Base-by-base conservation (phyloP, 202 grass and related monocot genomes). In the Tripidium arundinaceum region DNA sequence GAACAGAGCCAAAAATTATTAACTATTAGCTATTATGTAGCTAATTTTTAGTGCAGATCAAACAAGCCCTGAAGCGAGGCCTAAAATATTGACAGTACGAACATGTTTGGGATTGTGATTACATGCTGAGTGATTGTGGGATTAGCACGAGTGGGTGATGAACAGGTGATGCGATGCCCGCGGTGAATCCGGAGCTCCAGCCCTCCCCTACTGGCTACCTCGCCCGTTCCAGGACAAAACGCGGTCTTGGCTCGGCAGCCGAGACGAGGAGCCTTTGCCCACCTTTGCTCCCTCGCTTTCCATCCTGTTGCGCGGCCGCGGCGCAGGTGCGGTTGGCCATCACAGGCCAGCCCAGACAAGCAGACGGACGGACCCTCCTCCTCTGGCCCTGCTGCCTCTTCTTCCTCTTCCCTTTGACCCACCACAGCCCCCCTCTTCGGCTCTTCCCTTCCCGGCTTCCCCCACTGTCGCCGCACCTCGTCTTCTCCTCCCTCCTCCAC, bases 261-360 rank as follows among this genome's bases (percentile, higher is more conserved):
- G 7, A 72, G 65, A 40, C 64, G 63, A 63, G 46, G 9, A 13
- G 19, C 55, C 68, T 42, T 28, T 16, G 15, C 15, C 8, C 15
- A 19, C 46, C n/a, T 27, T 46, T 33, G 28, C 10, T 24, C 19
- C 1, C 25, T 33, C 7, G 33, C 57, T 47, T 65, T 73, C 79
- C 74, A 57, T 87, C 79, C 68, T 79, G 75, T 79, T 63, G 28
- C 62, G 76, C 43, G n/a, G 62, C 61, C 43, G 21, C 14, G 74
- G 33, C 4, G 66, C 55, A 43, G 85, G 76, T 72, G 65, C 50
- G 52, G 34, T 41, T 63, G 77, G 38, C 59, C 67, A 70, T 29
- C 18, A 37, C 63, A 21, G 34, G 72, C 33, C 72, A 68, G 21
- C n/a, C n/a, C n/a, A n/a, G n/a, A n/a, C 49, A 18, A 19, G 19